Evolutionary conservation across 768 basidiomycete species (phyloP), one percentile per base, ranked within the genome.

Genomic region (Tylopilus subfusipes): DNA sequence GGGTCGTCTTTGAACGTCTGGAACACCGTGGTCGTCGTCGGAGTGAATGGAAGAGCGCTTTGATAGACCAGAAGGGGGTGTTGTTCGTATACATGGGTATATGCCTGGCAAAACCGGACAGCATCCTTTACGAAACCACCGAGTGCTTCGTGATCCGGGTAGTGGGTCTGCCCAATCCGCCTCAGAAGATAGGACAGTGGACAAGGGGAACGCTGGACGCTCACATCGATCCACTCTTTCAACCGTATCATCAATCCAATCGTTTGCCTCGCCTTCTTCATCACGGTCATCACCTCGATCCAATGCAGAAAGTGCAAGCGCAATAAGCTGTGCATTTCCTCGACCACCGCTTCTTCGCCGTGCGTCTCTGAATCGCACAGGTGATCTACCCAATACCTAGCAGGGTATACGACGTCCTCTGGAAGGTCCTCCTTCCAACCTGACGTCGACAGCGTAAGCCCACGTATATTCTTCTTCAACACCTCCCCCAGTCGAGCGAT

Each of bases 41-140:
- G 69, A 36, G 69, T 59, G 48, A 70, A 70, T 4, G 69, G 70
- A 21, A 70, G 65, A 18, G 69, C 69, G 18, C 64, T 61, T 22
- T 60, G 59, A 56, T 70, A 70, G 30, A 70, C 70, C 21, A 70
- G 56, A 22, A 70, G 68, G 5, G 68, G 68, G 42, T 70, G 68
- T 21, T 68, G 68, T 53, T 70, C 68, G 42, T 72, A 72, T 9
- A 57, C 66, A 4, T 62, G 62, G 31, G 60, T 56, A 49, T 63
- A 68, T 3, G 70, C 66, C 46, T 72, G 68, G 36, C 67, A 70
- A 36, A 70, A 70, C 22, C 68, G 66, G n/a, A 66, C 58, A 21
- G 64, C 61, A 29, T 72, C 68, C 42, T 53, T 64, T n/a, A 47
- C 39, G 43, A 70, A 66, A 3, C 11, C 31, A 33, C 54, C 5